A percentile compares a stretch with the other conserved stretches of the same genome.
These are phyloP conservation scores for Saccharomyces hybrid DNA, from an alignment of 1,139 yeast species.

Conservation along the genomic window DNA sequence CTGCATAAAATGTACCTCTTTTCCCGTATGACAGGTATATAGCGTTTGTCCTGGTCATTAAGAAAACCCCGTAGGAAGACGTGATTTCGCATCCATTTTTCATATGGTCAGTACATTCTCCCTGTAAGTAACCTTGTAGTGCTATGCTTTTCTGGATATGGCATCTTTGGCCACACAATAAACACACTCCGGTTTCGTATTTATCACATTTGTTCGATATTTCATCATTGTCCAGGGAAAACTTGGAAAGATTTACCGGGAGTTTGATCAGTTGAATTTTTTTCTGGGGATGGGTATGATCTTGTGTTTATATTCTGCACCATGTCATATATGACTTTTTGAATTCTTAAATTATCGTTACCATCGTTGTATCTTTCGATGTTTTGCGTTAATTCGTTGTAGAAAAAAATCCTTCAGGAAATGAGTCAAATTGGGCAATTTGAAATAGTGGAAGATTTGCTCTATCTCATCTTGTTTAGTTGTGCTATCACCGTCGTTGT, in stretches of 20 bases:
- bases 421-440: slow-evolving; percentile 39
- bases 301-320: slow-evolving; percentile 1
- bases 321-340: neutral
- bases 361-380: neutral
- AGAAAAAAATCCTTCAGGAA: slow-evolving; percentile 20
- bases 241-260: slow-evolving; percentile 62
- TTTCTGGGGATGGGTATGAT: slow-evolving; percentile 45
- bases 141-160: slow-evolving; percentile 50
- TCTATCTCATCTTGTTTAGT: slow-evolving; percentile 44
- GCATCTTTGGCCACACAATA: slow-evolving; percentile 69
- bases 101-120: slow-evolving; percentile 63
- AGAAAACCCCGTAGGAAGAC: slow-evolving; percentile 64
- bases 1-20: slow-evolving; percentile 69
- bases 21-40: slow-evolving; percentile 53
- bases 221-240: slow-evolving; percentile 38
- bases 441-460: slow-evolving; percentile 46
- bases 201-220: slow-evolving; percentile 1
- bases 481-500: slow-evolving; percentile 24
- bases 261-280: slow-evolving; percentile 50
- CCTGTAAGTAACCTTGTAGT: slow-evolving; percentile 40
- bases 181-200: slow-evolving; percentile 78
- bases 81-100: slow-evolving; percentile 50
- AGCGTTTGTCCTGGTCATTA: slow-evolving; percentile 71
- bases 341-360: neutral
- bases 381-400: neutral